A percentile compares a stretch with the other conserved stretches of the same genome.
Evolutionary conservation across 202 grass and related monocot genomes (phyloP).

Genomic region (Bolboschoenoplectus hybrid): DNA sequence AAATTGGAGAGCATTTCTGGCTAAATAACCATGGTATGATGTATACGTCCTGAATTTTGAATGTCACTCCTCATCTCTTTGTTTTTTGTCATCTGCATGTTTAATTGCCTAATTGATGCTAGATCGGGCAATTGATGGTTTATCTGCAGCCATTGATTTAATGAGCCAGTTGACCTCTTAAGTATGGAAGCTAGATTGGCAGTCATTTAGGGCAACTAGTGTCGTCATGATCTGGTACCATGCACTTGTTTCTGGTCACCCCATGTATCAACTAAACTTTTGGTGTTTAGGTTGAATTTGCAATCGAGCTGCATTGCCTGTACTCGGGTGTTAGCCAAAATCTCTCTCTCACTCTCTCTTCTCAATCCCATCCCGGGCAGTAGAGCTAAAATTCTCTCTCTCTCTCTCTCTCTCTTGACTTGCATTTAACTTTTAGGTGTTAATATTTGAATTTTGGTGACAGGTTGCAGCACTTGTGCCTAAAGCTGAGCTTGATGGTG

Average conservation of each 20-base stretch:
- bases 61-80: background rate
- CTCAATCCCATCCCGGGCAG: too few species aligned
- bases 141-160: background rate
- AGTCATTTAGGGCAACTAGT: background rate
- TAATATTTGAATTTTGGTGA: slow-evolving; percentile 20
- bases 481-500: slow-evolving; percentile 92
- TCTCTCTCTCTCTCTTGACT: background rate
- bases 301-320: background rate
- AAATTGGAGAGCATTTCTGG: slow-evolving; percentile 11
- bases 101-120: background rate
- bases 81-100: background rate
- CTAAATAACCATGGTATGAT: background rate
- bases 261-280: background rate
- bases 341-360: slow-evolving; percentile 13
- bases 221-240: background rate
- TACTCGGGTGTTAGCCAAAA: slow-evolving; percentile 2
- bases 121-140: background rate
- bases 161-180: background rate
- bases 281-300: background rate
- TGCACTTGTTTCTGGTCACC: background rate
- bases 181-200: background rate
- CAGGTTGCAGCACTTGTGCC: slow-evolving; percentile 97
- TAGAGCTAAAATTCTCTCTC: background rate
- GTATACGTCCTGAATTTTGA: background rate
- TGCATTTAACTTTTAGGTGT: background rate